Percentiles rank a stretch among this genome's conserved stretches.
These are phyloP conservation scores for Cercospora berteroae DNA, from an alignment of 2,329 filamentous ascomycete genomes.

Conservation along the genomic window DNA sequence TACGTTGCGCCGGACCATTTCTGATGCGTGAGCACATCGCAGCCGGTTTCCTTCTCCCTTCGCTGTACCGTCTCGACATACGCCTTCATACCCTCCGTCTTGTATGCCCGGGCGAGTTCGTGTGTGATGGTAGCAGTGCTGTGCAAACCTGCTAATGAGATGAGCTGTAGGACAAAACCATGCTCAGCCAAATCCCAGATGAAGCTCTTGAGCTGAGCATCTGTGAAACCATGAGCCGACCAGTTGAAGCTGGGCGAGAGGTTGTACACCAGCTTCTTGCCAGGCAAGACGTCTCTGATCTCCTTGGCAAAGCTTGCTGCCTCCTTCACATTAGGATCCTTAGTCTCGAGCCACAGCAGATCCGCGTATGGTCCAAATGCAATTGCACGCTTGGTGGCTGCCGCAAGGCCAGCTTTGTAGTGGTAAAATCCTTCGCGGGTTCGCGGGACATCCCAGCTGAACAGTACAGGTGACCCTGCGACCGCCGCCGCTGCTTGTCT, in stretches of 20 bases:
- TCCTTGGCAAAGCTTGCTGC: constrained; percentile 71
- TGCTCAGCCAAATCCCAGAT: constrained; percentile 95
- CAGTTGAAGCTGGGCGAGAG: constrained; percentile 97
- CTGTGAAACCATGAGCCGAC: constrained; percentile 90
- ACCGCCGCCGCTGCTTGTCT: constrained; percentile 68
- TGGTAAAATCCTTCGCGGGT: constrained; percentile 95
- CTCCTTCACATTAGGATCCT: constrained; percentile 77
- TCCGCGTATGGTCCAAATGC: constrained; percentile 91
- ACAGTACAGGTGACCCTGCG: constrained; percentile 68
- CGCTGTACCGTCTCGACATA: constrained; percentile 94
- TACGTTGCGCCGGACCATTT: constrained; percentile 76
- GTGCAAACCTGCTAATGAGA: constrained; percentile 64
- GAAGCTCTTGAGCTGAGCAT: constrained; percentile 80
- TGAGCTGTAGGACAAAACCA: constrained; percentile 67
- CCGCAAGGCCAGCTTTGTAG: constrained; percentile 76
- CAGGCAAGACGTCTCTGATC: constrained; percentile 67
- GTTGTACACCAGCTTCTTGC: constrained; percentile 94
- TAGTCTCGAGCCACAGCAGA: constrained; percentile 95
- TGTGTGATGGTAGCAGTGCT: constrained; percentile 62
- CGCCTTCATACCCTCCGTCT: constrained; percentile 89
- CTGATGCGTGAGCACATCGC: constrained; percentile 92
- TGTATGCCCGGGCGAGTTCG: constrained; percentile 79
- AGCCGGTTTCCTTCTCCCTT: constrained; percentile 83
- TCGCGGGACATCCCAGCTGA: constrained; percentile 87
- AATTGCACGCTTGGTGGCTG: constrained; percentile 89